A percentile compares a stretch with the other conserved stretches of the same genome.
Conservation (phyloP, 208 protist genomes). For the Crithidia expoeki region DNA sequence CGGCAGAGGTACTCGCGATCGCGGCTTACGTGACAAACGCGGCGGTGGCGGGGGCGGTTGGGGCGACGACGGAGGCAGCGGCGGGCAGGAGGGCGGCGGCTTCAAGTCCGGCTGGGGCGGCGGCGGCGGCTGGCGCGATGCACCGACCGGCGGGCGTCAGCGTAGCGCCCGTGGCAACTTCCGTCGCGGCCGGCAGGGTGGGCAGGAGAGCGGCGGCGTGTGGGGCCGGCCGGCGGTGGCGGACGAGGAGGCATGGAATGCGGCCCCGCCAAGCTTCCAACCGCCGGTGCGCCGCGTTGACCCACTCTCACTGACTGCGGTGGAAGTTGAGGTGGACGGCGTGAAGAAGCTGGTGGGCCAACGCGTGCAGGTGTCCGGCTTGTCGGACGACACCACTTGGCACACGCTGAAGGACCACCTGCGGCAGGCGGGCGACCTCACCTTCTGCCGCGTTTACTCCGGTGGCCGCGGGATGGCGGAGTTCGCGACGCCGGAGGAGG, state of each 20-base stretch:
- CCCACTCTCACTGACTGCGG: slow-evolving; percentile 87
- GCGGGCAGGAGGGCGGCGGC: slow-evolving; percentile 18
- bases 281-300: slow-evolving; percentile 86
- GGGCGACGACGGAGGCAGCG: slow-evolving; percentile 17
- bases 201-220: slow-evolving; percentile 30
- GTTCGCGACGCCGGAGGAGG: slow-evolving; percentile 84
- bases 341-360: slow-evolving; percentile 91
- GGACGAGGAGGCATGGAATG: slow-evolving; percentile 81
- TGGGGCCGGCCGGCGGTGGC: slow-evolving; percentile 72
- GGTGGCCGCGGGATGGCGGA: slow-evolving; percentile 85
- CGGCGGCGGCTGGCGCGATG: slow-evolving; percentile 31
- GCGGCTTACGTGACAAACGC: neutral
- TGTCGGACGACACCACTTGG: slow-evolving; percentile 88
- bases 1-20: slow-evolving; percentile 1
- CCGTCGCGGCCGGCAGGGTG: slow-evolving; percentile 41
- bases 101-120: slow-evolving; percentile 17
- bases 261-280: slow-evolving; percentile 82
- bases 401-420: slow-evolving; percentile 92
- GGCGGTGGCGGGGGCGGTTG: slow-evolving; percentile 13
- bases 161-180: slow-evolving; percentile 36
- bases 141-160: slow-evolving; percentile 24
- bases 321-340: slow-evolving; percentile 88
- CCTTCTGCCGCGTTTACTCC: slow-evolving; percentile 77
- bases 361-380: slow-evolving; percentile 80
- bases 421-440: slow-evolving; percentile 80